Base-by-base conservation (phyloP, 441 rosid genomes). In the Hura crepitans region DNA sequence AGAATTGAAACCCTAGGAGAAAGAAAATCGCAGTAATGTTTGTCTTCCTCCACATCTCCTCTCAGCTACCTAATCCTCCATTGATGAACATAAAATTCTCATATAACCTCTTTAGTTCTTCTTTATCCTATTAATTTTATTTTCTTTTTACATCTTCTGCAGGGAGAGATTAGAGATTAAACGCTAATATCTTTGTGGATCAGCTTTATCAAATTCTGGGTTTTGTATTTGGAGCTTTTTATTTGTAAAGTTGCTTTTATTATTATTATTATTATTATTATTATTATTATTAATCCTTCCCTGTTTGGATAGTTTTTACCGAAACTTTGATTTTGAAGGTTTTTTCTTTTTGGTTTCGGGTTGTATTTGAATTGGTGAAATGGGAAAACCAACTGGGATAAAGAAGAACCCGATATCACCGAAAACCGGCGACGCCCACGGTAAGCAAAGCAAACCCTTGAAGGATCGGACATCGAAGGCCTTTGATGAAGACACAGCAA, bases 351-450 rank as follows among this genome's bases (percentile, higher is more conserved):
- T 65, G 15, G 27, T 45, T 57, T 31, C 2, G 8, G 11, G 12
- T 53, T 20, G 7, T 58, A 13, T 58, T 31, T 58, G 25, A 62
- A 49, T 30, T 47, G 18, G 5, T 60, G 17, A 63, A 55, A 91
- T 93, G 98, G 98, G 98, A 60, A 94, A 94, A 80, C 97, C 99
- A 6, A 78, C 89, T n/a, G 98, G 91, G 70, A 91, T 84, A 86
- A 94, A 92, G 97, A 88, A 83, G 81, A 70, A 1, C 42, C 81
- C 80, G 31, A 77, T 20, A 31, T 75, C 85, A 27, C 79, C 82
- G 25, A 82, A 74, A 61, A 47, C 72, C 58, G 74, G 74, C 6
- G 84, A 80, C 42, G 76, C 75, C 42, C 46, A 50, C 51, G 74
- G 78, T 65, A 81, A 83, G 72, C 74, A 65, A 6, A 71, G 72